phyloP scores from a whole-genome alignment of 176 grass and related monocot genomes.

The Phragmites australis region DNA sequence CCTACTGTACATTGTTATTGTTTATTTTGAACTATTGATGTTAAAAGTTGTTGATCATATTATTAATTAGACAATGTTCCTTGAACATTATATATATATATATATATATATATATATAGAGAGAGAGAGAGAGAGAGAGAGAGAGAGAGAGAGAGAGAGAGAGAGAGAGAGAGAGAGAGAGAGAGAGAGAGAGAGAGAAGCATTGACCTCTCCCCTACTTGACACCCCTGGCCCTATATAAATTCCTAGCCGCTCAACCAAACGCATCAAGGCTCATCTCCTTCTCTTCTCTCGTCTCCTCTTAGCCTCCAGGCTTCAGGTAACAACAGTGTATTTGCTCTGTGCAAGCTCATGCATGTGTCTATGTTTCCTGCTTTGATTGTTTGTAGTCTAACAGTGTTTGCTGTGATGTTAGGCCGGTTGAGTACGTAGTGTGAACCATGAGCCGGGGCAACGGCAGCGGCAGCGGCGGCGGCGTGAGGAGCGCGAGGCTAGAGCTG shows the following conservation, averaged over 20 bases:
- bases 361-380: not conserved
- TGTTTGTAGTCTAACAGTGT: not conserved
- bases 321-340: not conserved
- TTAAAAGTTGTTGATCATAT: no score
- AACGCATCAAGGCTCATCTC: conserved; percentile 27
- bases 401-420: conserved; percentile 1
- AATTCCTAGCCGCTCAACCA: conserved; percentile 43
- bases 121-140: no score
- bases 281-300: conserved; percentile 14
- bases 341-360: conserved; percentile 18
- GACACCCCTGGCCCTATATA: conserved; percentile 47
- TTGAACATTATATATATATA: no score
- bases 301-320: conserved; percentile 30
- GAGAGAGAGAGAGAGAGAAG: conserved; percentile 25
- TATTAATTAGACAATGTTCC: no score
- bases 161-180: not conserved
- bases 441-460: conserved; percentile 51
- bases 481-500: conserved; percentile 45
- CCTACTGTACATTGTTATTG: no score
- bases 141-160: not conserved
- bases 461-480: conserved; percentile 20
- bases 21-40: no score
- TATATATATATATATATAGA: no score
- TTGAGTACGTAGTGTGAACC: not conserved
- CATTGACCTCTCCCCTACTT: conserved; percentile 62